A percentile compares a stretch with the other conserved stretches of the same genome.
Conservation (phyloP, 345 rosid genomes). For the Eucalyptus erythrocorys region DNA sequence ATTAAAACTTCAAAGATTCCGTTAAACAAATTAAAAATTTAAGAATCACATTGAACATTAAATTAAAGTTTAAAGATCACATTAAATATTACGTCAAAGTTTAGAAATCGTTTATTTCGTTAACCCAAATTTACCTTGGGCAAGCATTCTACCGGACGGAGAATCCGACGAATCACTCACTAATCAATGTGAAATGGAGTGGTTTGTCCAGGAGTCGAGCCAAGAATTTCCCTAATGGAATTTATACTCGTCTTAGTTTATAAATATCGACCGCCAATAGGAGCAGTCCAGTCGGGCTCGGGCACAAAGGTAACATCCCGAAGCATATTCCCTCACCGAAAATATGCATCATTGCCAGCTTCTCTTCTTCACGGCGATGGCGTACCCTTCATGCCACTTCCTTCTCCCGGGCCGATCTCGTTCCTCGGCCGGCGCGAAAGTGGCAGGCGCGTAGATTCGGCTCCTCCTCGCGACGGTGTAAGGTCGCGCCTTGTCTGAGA, state of each 20-base stretch:
- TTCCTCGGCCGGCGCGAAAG: neutral
- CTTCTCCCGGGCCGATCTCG: neutral
- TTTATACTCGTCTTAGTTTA: neutral
- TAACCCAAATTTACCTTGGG: neutral
- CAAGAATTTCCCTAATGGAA: neutral
- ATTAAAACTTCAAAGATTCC: accelerated
- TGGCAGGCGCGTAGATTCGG: neutral
- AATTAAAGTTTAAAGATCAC: too few relatives aligned
- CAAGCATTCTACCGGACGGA: neutral
- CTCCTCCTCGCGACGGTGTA: neutral
- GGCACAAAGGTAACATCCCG: neutral
- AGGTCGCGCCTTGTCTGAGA: neutral
- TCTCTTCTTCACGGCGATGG: neutral
- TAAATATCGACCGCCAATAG: neutral
- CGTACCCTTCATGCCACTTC: neutral
- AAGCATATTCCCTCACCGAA: neutral
- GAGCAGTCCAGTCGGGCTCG: neutral
- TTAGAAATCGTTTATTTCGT: too few relatives aligned
- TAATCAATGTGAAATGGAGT: neutral
- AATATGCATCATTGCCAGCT: neutral
- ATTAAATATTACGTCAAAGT: accelerated
- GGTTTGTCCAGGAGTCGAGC: neutral
- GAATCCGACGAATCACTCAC: neutral
- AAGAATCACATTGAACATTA: accelerated
- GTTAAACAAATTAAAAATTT: too few relatives aligned